phyloP scores from a whole-genome alignment of 2,329 filamentous ascomycete genomes.

The Cadophora malorum region DNA sequence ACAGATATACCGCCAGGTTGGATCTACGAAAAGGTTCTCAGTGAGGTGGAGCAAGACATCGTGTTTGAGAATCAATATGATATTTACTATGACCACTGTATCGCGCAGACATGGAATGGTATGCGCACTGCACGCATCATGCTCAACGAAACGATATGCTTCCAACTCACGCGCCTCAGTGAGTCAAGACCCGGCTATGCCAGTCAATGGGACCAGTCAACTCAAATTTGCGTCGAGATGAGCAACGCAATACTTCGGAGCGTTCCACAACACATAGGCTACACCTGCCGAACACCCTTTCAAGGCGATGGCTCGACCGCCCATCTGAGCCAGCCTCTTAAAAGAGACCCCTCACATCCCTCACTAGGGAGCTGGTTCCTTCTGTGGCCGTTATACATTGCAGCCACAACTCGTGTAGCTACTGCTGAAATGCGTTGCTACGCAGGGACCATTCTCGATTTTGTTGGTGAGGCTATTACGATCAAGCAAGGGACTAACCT shows the following conservation, averaged over 20 bases:
- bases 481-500: slow-evolving; percentile 62
- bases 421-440: not conserved
- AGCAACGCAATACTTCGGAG: slow-evolving; percentile 34
- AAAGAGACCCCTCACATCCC: slow-evolving; percentile 12
- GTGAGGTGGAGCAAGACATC: slow-evolving; percentile 5
- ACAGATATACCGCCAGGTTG: slow-evolving; percentile 28
- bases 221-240: slow-evolving; percentile 27
- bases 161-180: slow-evolving; percentile 22
- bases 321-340: slow-evolving; percentile 15
- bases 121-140: slow-evolving; percentile 30
- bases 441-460: not conserved
- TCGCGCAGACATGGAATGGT: slow-evolving; percentile 34
- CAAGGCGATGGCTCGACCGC: not conserved
- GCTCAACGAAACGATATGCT: slow-evolving; percentile 34
- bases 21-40: slow-evolving; percentile 33
- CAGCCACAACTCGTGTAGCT: slow-evolving; percentile 23
- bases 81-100: slow-evolving; percentile 33
- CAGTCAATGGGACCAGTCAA: slow-evolving; percentile 26
- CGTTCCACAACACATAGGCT: slow-evolving; percentile 29
- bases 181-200: slow-evolving; percentile 23
- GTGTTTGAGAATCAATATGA: slow-evolving; percentile 29
- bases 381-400: slow-evolving; percentile 35
- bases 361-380: slow-evolving; percentile 33
- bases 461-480: slow-evolving; percentile 59
- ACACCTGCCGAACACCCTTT: not conserved